Conservation (phyloP, 306 rosid species). For the Quercus agrifolia region DNA sequence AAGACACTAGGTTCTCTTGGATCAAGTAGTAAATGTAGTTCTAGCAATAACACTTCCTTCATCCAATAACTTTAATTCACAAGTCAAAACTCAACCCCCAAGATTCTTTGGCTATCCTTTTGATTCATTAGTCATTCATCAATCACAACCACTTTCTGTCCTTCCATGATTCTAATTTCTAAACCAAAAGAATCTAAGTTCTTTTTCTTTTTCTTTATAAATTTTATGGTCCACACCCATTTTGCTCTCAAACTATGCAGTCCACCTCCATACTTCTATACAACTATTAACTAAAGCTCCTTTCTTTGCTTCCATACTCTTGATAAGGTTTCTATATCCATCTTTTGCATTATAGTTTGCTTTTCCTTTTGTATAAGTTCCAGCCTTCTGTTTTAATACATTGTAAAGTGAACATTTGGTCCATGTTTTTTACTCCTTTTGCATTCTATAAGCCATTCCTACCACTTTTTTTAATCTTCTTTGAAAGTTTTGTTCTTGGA, state of each 20-base stretch:
- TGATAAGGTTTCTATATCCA: background rate
- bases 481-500: background rate
- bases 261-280: background rate
- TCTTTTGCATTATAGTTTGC: background rate
- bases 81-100: no score
- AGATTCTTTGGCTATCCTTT: background rate
- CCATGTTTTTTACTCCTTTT: background rate
- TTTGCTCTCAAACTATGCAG: background rate
- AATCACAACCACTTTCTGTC: no score
- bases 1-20: no score
- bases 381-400: background rate
- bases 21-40: no score
- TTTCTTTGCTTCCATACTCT: background rate
- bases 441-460: background rate
- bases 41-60: no score
- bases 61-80: no score
- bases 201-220: background rate
- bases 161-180: background rate
- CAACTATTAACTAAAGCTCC: background rate
- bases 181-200: background rate
- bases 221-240: background rate
- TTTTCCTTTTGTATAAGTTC: background rate
- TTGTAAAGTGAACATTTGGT: background rate
- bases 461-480: background rate
- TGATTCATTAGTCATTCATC: background rate